Evolutionary conservation across 192 early-diverging fungal genomes (phyloP), one percentile per base, ranked within the genome.

Genomic region (Spizellomyces punctatus): DNA sequence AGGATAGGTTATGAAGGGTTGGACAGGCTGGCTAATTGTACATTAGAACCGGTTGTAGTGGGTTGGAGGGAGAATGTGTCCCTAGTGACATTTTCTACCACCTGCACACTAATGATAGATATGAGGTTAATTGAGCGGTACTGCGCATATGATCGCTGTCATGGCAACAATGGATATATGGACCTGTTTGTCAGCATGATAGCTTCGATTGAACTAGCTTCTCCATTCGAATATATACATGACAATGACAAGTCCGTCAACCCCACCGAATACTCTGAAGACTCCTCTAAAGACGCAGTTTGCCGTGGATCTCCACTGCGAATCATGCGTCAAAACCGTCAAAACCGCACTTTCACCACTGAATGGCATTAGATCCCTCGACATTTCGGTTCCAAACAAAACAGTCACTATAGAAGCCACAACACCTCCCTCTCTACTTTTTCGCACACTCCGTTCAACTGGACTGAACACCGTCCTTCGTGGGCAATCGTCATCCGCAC

Each of bases 291-390:
- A 55, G 45, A 70, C 74, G 55, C 91, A 96, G 73, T 92, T 93
- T 50, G 93, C 93, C 6, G 92, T 96, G 22, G 88, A 93, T 77
- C 89, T 96, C 90, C 89, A 90, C 16, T 96, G 94, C 75, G 82
- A 89, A 76, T 85, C 84, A 36, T 96, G 94, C 67, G 92, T 90
- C 0, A 71, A 89, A 42, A 84, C 88, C 62, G 85, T 94, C 61
- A 77, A 75, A 10, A 79, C 83, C 16, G 88, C 89, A 9, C 84
- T 93, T 5, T 27, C 48, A 21, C 12, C 55, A n/a, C 22, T 67
- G 8, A 46, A 69, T n/a, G 91, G 85, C 62, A 81, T 94, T 48
- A 82, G 81, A 46, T 77, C 79, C n/a, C 81, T 89, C 76, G 83
- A 90, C 72, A 75, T 93, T 27, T 81, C 87, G 45, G 83, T 96